phyloP scores from a whole-genome alignment of 2,329 filamentous ascomycete genomes.

The Hypoxylon sp. region DNA sequence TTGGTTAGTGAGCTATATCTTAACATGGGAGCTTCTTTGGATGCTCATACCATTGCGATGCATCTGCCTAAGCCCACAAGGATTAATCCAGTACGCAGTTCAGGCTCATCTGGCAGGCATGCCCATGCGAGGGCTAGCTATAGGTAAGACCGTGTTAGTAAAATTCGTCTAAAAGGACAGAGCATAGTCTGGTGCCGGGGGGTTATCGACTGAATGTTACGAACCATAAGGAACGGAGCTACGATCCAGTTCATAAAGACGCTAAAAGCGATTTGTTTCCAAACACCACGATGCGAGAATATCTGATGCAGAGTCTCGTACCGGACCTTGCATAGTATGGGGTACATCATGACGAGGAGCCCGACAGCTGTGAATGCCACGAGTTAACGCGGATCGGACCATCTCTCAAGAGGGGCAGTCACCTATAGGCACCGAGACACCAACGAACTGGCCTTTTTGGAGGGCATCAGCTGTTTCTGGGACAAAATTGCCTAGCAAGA shows the following conservation, averaged over 20 bases:
- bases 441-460: conserved; percentile 79
- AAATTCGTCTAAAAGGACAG: not conserved
- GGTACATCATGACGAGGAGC: conserved; percentile 93
- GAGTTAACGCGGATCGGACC: not conserved
- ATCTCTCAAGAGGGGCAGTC: conserved; percentile 1
- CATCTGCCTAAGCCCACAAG: conserved; percentile 87
- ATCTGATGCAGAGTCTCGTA: conserved; percentile 80
- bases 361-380: conserved; percentile 71
- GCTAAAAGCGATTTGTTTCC: conserved; percentile 84
- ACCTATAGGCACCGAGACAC: conserved; percentile 55
- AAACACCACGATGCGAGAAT: conserved; percentile 72
- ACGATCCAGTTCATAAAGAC: conserved; percentile 86
- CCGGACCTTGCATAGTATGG: conserved; percentile 87
- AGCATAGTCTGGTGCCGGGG: not conserved
- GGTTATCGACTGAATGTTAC: conserved; percentile 25
- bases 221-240: conserved; percentile 84
- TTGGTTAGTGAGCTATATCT: conserved; percentile 18
- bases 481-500: conserved; percentile 82
- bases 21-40: not conserved
- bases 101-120: conserved; percentile 70
- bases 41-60: conserved; percentile 80
- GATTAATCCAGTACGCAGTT: conserved; percentile 76
- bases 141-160: not conserved
- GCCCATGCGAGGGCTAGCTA: conserved; percentile 78
- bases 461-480: conserved; percentile 71